phyloP scores from a whole-genome alignment of 176 grass and related monocot genomes.

The Rhynchospora tenuis region DNA sequence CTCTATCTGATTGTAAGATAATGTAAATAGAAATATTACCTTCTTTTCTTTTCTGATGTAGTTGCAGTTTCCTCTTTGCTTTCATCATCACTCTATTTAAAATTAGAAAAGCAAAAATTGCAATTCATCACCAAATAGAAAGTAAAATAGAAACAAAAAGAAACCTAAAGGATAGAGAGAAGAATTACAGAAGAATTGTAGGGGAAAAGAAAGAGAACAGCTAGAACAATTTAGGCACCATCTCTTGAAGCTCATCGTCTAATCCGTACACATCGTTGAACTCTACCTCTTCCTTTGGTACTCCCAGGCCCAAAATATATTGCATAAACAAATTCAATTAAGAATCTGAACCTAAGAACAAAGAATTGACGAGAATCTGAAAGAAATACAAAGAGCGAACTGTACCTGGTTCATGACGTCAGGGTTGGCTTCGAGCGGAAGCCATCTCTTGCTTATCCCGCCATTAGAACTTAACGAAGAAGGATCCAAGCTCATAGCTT shows the following conservation, averaged over 20 bases:
- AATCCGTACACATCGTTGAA: conserved; percentile 96
- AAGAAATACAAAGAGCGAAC: not conserved
- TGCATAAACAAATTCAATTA: conserved; percentile 14
- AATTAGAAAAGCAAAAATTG: not conserved
- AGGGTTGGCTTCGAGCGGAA: conserved; percentile 82
- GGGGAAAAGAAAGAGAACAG: conserved; percentile 94
- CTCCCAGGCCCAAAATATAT: conserved; percentile 88
- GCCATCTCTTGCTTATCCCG: conserved; percentile 62
- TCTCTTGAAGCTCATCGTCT: conserved; percentile 76
- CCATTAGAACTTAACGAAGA: not conserved
- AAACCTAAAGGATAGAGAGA: not conserved
- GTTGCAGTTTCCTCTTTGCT: conserved; percentile 2
- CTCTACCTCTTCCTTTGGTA: conserved; percentile 50
- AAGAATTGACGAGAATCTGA: not conserved
- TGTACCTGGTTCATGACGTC: conserved; percentile 93
- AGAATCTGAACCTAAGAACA: not conserved
- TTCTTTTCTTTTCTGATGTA: conserved; percentile 13
- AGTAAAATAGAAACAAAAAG: conserved; percentile 6
- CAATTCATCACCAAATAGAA: not conserved
- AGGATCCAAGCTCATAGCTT: not conserved
- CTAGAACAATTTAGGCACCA: conserved; percentile 88
- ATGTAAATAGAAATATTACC: conserved; percentile 3
- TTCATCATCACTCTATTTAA: conserved; percentile 19
- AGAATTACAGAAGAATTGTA: conserved; percentile 38
- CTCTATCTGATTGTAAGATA: not conserved